phyloP scores from a whole-genome alignment of 2,329 filamentous ascomycete species.

The Neofusicoccum sp. region DNA sequence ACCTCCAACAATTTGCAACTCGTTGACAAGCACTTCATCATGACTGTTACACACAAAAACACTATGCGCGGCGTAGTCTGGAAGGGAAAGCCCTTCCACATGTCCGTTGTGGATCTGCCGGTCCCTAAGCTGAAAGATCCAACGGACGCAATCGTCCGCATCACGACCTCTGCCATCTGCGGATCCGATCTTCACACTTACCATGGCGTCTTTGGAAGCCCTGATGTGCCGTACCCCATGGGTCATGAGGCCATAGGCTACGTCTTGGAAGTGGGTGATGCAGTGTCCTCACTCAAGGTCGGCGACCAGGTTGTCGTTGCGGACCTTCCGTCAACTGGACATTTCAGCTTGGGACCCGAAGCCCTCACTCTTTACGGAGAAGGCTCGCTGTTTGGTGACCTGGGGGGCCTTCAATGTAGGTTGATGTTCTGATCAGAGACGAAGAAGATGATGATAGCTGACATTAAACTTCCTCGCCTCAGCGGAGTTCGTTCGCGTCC shows the following conservation, averaged over 20 bases:
- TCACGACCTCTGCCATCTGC: slow-evolving; percentile 21
- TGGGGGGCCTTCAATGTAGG: slow-evolving; percentile 21
- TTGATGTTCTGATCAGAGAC: neutral
- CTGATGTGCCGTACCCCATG: slow-evolving; percentile 23
- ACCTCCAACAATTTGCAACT: too few relatives aligned
- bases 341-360: neutral
- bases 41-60: slow-evolving; percentile 2
- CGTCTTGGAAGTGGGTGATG: slow-evolving; percentile 21
- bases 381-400: slow-evolving; percentile 17
- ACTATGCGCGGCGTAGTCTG: slow-evolving; percentile 33
- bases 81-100: slow-evolving; percentile 28
- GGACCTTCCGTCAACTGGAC: slow-evolving; percentile 17
- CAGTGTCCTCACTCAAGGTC: slow-evolving; percentile 20
- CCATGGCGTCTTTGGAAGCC: slow-evolving; percentile 24
- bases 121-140: slow-evolving; percentile 21
- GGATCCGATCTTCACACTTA: slow-evolving; percentile 23
- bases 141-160: slow-evolving; percentile 21
- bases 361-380: slow-evolving; percentile 5
- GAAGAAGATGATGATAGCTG: neutral
- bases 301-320: slow-evolving; percentile 28
- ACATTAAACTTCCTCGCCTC: neutral
- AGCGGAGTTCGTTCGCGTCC: slow-evolving; percentile 25
- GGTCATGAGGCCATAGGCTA: slow-evolving; percentile 25
- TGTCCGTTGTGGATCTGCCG: slow-evolving; percentile 27
- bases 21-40: too few relatives aligned